These are phyloP conservation scores for Claviceps citrina DNA, from an alignment of 2,329 filamentous ascomycete species.

Conservation along the genomic window DNA sequence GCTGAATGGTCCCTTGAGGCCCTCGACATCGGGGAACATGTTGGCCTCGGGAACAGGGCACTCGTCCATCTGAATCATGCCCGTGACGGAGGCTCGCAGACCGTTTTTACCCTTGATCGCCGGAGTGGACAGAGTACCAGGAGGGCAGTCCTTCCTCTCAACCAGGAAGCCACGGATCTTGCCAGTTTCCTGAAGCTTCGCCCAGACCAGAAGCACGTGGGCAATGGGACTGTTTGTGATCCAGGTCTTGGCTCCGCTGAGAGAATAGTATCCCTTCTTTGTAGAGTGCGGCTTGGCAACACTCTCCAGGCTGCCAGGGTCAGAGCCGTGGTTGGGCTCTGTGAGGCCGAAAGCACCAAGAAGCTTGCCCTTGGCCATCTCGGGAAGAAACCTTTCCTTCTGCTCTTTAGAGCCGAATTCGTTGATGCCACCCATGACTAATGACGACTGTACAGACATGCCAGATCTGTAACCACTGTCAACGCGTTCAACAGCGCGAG, in stretches of 20 bases:
- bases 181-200: constrained; percentile 76
- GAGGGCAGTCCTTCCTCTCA: constrained; percentile 69
- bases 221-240: constrained; percentile 89
- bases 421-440: constrained; percentile 87
- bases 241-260: constrained; percentile 83
- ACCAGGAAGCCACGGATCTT: constrained; percentile 91
- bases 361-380: constrained; percentile 67
- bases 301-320: constrained; percentile 83
- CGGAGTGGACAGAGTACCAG: constrained; percentile 82
- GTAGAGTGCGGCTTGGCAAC: constrained; percentile 69
- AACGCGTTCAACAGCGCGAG: constrained; percentile 75
- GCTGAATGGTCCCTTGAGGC: constrained; percentile 74
- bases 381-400: constrained; percentile 69
- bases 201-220: constrained; percentile 78
- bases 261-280: constrained; percentile 64
- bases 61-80: constrained; percentile 92
- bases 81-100: constrained; percentile 80
- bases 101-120: constrained; percentile 91
- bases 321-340: constrained; percentile 84
- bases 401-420: constrained; percentile 77
- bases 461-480: constrained; percentile 85
- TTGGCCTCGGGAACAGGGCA: constrained; percentile 79
- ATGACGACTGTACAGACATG: constrained; percentile 83
- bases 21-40: constrained; percentile 86
- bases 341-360: constrained; percentile 81